Evolutionary conservation across 169 alveolate species (phyloP).

Genomic region (Babesia microti): DNA sequence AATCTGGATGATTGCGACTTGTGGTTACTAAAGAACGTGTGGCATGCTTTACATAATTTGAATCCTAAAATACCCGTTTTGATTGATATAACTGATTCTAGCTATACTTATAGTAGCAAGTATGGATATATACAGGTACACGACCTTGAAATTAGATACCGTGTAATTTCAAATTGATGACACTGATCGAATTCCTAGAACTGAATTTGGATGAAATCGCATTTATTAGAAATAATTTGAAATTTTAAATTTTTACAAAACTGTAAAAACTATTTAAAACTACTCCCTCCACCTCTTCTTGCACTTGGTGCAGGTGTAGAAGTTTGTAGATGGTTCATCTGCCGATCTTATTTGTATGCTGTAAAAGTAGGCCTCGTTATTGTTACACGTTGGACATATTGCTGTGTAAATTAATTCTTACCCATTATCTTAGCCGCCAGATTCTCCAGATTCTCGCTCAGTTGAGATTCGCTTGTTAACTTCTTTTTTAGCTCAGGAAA

Average conservation of each 20-base stretch:
- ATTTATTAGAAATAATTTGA: not conserved
- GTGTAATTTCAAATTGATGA: too few relatives aligned
- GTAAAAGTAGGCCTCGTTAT: slow-evolving; percentile 65
- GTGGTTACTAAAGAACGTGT: too few relatives aligned
- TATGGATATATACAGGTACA: too few relatives aligned
- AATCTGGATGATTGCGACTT: too few relatives aligned
- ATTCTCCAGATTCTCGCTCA: slow-evolving; percentile 25
- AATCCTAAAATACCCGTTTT: too few relatives aligned
- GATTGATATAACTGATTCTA: too few relatives aligned
- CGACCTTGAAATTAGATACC: too few relatives aligned
- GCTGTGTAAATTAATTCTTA: slow-evolving; percentile 24
- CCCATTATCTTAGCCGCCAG: slow-evolving; percentile 49
- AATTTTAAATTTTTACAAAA: not conserved
- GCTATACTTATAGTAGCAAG: too few relatives aligned
- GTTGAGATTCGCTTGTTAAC: slow-evolving; percentile 11
- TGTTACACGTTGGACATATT: slow-evolving; percentile 60
- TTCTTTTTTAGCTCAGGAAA: slow-evolving; percentile 27
- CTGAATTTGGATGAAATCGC: too few relatives aligned
- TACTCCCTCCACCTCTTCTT: slow-evolving; percentile 62
- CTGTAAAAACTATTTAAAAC: not conserved
- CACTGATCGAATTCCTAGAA: too few relatives aligned
- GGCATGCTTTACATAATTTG: too few relatives aligned
- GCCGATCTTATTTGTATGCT: slow-evolving; percentile 66
- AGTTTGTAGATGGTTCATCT: slow-evolving; percentile 67
- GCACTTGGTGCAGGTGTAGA: slow-evolving; percentile 59